These are phyloP conservation scores for Diaporthe sp. DNA, from an alignment of 2,329 filamentous ascomycete genomes.

Conservation along the genomic window DNA sequence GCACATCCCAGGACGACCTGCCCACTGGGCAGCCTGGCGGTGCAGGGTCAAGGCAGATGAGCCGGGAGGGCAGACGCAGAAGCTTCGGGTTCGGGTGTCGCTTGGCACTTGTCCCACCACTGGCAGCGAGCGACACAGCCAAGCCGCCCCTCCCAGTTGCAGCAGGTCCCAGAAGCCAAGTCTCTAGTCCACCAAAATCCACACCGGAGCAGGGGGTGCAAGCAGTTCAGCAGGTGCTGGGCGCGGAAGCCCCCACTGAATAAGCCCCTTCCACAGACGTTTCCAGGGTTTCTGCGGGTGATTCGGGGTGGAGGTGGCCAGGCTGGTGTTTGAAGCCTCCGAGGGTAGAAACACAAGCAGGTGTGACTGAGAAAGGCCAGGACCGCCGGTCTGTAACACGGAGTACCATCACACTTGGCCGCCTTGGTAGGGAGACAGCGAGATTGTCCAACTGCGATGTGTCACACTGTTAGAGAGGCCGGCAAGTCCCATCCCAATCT, in stretches of 20 bases:
- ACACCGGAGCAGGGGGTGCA: not conserved
- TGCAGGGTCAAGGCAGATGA: not conserved
- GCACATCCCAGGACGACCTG: conserved; percentile 13
- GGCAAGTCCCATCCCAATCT: conserved; percentile 5
- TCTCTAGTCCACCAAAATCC: not conserved
- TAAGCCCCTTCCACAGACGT: conserved; percentile 2
- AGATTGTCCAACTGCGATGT: not conserved
- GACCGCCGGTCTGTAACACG: conserved; percentile 12
- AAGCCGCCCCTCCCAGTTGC: conserved; percentile 15
- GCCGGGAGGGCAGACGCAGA: not conserved
- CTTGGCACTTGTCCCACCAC: conserved; percentile 15
- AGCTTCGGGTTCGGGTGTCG: conserved; percentile 12
- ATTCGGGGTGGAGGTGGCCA: conserved; percentile 6
- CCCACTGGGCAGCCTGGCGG: not conserved
- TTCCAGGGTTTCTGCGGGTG: conserved; percentile 3
- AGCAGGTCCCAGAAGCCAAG: conserved; percentile 22
- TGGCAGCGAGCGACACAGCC: conserved; percentile 13
- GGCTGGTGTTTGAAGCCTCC: conserved; percentile 24
- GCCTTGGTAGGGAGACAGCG: not conserved
- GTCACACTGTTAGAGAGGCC: conserved; percentile 18
- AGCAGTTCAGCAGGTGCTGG: not conserved
- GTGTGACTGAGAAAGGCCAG: conserved; percentile 11
- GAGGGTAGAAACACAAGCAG: not conserved
- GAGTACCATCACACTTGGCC: conserved; percentile 18
- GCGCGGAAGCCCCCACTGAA: conserved; percentile 7